These are phyloP conservation scores for Debaryomyces nepalensis DNA, from an alignment of 1,139 yeast genomes.

Conservation along the genomic window DNA sequence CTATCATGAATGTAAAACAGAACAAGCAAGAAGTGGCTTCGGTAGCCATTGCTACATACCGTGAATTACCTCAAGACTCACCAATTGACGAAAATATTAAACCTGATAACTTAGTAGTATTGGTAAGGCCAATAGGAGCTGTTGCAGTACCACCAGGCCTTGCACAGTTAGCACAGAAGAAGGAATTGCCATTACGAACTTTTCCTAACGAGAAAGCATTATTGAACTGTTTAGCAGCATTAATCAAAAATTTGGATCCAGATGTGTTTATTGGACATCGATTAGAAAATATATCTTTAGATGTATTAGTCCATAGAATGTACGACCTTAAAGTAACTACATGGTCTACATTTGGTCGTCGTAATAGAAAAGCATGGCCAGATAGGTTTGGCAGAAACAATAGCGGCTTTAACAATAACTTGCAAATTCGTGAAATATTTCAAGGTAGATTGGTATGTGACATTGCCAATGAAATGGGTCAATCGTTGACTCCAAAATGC, in stretches of 20 bases:
- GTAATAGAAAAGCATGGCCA: conserved; percentile 79
- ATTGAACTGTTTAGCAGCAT: conserved; percentile 72
- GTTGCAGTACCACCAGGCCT: conserved; percentile 77
- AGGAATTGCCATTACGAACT: conserved; percentile 51
- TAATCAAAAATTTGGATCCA: conserved; percentile 77
- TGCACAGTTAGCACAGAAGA: conserved; percentile 57
- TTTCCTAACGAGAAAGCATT: conserved; percentile 77
- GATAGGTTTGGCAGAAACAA: conserved; percentile 60
- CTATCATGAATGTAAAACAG: conserved; percentile 69
- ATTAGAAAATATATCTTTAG: conserved; percentile 77
- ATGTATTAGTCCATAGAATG: conserved; percentile 82
- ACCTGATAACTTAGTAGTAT: conserved; percentile 65
- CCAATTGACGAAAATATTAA: conserved; percentile 59
- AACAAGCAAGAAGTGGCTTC: conserved; percentile 89
- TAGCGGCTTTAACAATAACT: conserved; percentile 51
- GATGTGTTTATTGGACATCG: conserved; percentile 91
- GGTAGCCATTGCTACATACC: conserved; percentile 73
- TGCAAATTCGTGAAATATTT: conserved; percentile 66
- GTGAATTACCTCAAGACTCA: conserved; percentile 70
- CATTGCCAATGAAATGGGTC: conserved; percentile 93
- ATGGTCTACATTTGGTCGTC: conserved; percentile 87
- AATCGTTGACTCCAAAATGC: conserved; percentile 87
- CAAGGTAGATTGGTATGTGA: conserved; percentile 92
- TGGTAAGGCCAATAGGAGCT: conserved; percentile 74
- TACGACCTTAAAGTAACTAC: conserved; percentile 69